Conservation (phyloP, 768 basidiomycete species). For the Hygrophoropsis aurantiaca region DNA sequence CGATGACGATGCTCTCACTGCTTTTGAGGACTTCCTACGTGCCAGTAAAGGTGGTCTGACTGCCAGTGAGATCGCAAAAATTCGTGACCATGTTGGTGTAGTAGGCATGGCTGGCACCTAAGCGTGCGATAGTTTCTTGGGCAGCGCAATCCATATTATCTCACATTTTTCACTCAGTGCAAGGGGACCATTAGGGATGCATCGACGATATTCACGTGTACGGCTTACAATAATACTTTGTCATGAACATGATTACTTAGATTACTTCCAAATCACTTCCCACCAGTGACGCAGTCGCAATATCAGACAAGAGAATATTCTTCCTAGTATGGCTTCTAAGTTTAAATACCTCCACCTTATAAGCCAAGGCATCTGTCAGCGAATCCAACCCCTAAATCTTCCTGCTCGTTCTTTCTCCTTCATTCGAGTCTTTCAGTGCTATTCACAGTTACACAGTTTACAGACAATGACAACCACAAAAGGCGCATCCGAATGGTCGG, state of each 20-base stretch:
- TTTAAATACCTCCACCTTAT: constrained; percentile 1
- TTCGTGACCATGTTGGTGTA: constrained; percentile 85
- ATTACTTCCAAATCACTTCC: too few relatives aligned
- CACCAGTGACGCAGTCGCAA: neutral
- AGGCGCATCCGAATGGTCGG: constrained; percentile 40
- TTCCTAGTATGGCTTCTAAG: constrained; percentile 16
- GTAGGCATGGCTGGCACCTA: constrained; percentile 86
- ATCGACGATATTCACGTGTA: constrained; percentile 11
- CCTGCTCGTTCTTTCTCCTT: neutral
- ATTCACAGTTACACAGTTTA: neutral
- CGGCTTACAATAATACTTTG: constrained; percentile 5
- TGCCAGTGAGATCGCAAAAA: constrained; percentile 86
- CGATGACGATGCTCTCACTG: constrained; percentile 61
- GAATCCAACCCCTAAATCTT: constrained; percentile 8
- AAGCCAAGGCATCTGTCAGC: constrained; percentile 3
- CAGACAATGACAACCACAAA: constrained; percentile 28
- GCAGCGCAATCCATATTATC: neutral
- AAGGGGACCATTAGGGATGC: neutral
- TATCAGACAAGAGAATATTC: constrained; percentile 2
- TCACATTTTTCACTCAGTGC: neutral
- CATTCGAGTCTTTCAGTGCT: neutral
- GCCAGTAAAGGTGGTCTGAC: constrained; percentile 80
- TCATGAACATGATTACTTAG: constrained; percentile 1
- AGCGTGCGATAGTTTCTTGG: constrained; percentile 6
- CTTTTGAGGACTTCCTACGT: constrained; percentile 86